Base-by-base conservation (phyloP, 2,329 filamentous ascomycete genomes). In the Cordyceps farinosa region DNA sequence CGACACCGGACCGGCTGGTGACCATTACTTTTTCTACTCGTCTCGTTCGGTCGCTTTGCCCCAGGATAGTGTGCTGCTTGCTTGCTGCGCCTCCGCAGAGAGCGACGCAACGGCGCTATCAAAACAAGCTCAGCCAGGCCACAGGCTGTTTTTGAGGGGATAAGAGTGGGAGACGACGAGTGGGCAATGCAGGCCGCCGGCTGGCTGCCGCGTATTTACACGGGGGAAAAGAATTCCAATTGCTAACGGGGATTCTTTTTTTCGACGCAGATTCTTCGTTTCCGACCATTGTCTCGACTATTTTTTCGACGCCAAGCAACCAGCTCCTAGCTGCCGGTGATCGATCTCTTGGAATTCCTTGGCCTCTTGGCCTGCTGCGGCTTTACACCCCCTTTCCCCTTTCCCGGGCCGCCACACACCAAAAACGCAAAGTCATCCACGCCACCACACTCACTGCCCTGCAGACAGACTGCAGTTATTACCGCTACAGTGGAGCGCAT, bases 321-420 rank as follows among this genome's bases (percentile, higher is more conserved):
- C 9, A 30, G 40, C 42, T 22, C 54, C 47, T 29, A 36, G 42
- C 36, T 34, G 36, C 15, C 6, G 45, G 22, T 32, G 47, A 42
- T 50, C 51, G 59, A 61, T 61, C 51, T 61, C 51, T 61, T 61
- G 58, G 40, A 61, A 44, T 40, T 54, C 55, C 59, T 61, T 61
- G 59, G 59, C 59, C 30, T 11, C 59, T 61, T 61, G 59, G 59
- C 59, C 30, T 11, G 13, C 30, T 11, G 13, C 40, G 38, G 8
- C 30, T n/a, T 13, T 45, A 36, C 22, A 22, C 22, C 22, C 22
- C 22, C 22, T 22, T 22, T 22, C 38, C 50, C 38, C 38, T 50
- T 29, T 53, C 11, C 8, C 32, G 36, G 45, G 38, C 5, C 57
- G 30, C 59, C 38, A 61, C 38, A 34, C 42, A 50, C 29, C 15